A percentile compares a stretch with the other conserved stretches of the same genome.
Conservation (phyloP, 1,284 basidiomycete species). For the Stereum hirsutum region DNA sequence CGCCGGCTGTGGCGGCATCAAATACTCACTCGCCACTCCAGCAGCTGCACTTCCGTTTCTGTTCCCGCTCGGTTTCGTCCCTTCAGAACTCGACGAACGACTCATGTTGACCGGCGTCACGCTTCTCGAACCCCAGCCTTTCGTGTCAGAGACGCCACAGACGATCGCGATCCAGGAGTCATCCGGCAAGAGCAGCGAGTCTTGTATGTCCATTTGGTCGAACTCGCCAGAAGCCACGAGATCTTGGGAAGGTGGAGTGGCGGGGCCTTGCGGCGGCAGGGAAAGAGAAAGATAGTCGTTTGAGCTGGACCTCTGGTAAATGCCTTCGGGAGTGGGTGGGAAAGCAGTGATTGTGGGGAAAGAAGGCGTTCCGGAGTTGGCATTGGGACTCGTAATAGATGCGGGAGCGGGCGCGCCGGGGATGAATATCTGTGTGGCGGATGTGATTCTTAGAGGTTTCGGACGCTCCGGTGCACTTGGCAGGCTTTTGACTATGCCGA, state of each 20-base stretch:
- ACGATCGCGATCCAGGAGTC: conserved; percentile 70
- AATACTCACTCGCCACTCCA: conserved; percentile 22
- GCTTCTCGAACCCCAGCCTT: conserved; percentile 30
- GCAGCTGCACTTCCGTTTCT: too few species aligned
- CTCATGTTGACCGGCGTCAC: neutral
- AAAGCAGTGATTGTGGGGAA: conserved; percentile 16
- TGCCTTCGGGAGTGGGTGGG: conserved; percentile 22
- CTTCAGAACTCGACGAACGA: too few species aligned
- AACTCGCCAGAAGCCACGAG: too few species aligned
- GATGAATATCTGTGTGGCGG: conserved; percentile 28
- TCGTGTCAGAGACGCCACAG: conserved; percentile 49
- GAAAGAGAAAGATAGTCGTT: too few species aligned
- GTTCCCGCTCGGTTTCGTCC: too few species aligned
- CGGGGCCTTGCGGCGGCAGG: conserved; percentile 1
- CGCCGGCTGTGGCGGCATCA: too few species aligned
- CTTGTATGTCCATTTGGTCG: conserved; percentile 17
- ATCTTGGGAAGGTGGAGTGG: too few species aligned
- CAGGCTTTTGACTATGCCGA: too few species aligned
- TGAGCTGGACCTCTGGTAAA: too few species aligned
- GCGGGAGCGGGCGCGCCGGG: conserved; percentile 33
- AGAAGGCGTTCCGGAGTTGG: conserved; percentile 3
- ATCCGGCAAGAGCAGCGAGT: conserved; percentile 43
- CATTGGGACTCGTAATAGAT: conserved; percentile 19
- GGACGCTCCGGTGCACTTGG: too few species aligned
- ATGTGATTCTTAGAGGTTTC: too few species aligned